Evolutionary conservation across 1,139 yeast species (phyloP).

Genomic region (Candida sanyaensis): DNA sequence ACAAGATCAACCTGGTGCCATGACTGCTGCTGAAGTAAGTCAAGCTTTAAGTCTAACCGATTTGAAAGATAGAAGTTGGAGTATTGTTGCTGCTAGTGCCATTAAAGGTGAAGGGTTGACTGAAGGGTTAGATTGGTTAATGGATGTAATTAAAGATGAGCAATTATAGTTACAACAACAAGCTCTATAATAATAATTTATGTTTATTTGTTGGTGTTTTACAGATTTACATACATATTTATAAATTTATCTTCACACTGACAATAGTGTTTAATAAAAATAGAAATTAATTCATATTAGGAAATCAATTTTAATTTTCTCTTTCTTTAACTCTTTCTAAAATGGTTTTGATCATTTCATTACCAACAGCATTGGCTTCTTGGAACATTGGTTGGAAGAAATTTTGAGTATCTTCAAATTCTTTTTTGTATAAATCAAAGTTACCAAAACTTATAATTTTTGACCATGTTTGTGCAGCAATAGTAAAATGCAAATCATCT

Average conservation of each 20-base stretch:
- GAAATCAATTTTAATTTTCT: conserved; percentile 18
- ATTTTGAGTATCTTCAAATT: conserved; percentile 75
- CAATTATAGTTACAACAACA: conserved; percentile 46
- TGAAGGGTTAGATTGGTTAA: conserved; percentile 96
- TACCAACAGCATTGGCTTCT: conserved; percentile 89
- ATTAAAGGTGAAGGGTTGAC: conserved; percentile 93
- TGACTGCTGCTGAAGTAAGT: conserved; percentile 92
- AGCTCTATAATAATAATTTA: too few relatives aligned
- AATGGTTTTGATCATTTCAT: conserved; percentile 93
- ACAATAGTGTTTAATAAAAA: neutral
- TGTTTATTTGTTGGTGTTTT: too few relatives aligned
- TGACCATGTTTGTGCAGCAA: conserved; percentile 86
- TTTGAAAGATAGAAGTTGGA: conserved; percentile 95
- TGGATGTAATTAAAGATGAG: conserved; percentile 93
- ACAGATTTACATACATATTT: neutral
- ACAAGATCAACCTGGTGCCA: conserved; percentile 95
- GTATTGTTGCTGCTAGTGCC: conserved; percentile 96
- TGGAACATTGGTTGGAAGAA: conserved; percentile 86
- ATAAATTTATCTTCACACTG: conserved; percentile 1
- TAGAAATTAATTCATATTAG: neutral
- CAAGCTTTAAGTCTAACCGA: conserved; percentile 84
- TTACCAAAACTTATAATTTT: conserved; percentile 76
- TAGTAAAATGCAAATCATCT: conserved; percentile 84
- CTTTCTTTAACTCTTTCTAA: conserved; percentile 51
- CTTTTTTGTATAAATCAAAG: conserved; percentile 67